Conservation (phyloP, 1,284 basidiomycete species). For the Rhodotorula mucilaginosa region DNA sequence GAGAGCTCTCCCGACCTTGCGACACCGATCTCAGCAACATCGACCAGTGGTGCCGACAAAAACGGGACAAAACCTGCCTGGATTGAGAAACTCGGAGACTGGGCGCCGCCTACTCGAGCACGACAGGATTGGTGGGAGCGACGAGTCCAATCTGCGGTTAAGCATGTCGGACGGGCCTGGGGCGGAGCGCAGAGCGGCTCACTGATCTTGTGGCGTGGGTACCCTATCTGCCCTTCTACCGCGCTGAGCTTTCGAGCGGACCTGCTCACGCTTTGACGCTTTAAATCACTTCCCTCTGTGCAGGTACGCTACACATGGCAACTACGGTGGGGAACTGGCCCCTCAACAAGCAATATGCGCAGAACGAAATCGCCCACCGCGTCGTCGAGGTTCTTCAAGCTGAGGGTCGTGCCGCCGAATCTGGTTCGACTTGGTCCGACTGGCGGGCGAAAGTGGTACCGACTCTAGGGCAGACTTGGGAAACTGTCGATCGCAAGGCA, state of each 20-base stretch:
- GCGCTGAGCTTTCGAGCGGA: too few species aligned
- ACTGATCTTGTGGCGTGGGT: not conserved
- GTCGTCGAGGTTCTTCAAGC: not conserved
- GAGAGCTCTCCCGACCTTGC: too few species aligned
- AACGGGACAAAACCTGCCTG: not conserved
- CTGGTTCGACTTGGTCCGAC: not conserved
- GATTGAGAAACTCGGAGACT: not conserved
- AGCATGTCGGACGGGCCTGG: not conserved
- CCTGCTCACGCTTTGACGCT: not conserved
- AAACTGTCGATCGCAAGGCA: not conserved
- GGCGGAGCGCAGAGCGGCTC: not conserved
- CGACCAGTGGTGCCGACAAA: not conserved
- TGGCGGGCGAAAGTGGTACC: not conserved
- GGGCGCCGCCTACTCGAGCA: not conserved
- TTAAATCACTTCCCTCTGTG: not conserved
- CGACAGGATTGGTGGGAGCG: slow-evolving; percentile 4
- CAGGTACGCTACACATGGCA: not conserved
- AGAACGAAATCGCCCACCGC: not conserved
- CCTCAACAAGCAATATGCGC: not conserved
- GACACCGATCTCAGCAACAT: not conserved
- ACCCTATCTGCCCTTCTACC: not conserved
- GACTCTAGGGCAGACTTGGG: not conserved
- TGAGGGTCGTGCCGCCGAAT: not conserved
- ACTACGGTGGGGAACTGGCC: not conserved
- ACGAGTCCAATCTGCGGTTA: not conserved